Base-by-base conservation (phyloP, 1,139 yeast genomes). In the Geotrichum phurueaensis region DNA sequence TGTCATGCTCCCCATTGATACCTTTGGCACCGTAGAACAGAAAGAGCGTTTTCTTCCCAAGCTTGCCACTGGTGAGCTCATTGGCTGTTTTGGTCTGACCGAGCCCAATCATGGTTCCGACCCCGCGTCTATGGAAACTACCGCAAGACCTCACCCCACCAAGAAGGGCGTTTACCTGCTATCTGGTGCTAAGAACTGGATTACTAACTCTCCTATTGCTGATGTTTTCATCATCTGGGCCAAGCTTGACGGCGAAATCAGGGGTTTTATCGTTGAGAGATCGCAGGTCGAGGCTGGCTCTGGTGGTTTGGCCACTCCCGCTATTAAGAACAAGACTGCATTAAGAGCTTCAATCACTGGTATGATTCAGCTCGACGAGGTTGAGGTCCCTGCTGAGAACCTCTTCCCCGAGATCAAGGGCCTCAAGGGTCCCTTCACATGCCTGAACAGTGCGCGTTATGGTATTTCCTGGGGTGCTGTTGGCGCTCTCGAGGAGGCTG, bases 31-130 rank as follows among this genome's bases (percentile, higher is more conserved):
- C 9, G 71, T 69, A 58, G 80, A 75, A 64, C 78, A 73, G 65
- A 78, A 77, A 69, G 75, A 77, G 57, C 70, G 78, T 23, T 75
- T 73, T 62, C 68, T 77, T 60, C 80, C 81, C 12, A 65, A 65
- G 51, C 72, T 78, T 56, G 79, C 79, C 5, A 66, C 73, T 23
- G 80, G 79, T n/a, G 79, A 78, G 64, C 66, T 76, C 23, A 70
- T 78, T 39, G 80, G 80, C 45, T 76, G 79, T 62, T 77, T 77
- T 65, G 80, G 80, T 5, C 70, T 78, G 22, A 77, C 80, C 15
- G 80, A 77, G 67, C 80, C 80, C 53, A 76, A 78, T 67, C 80
- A 77, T 62, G 80, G 80, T 27, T 76, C 79, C 18, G 80, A 77
- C 61, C 80, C 81, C 5, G 79, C 73, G 1, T 73, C 79, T 7